A percentile compares a stretch with the other conserved stretches of the same genome.
Evolutionary conservation across 495 filamentous ascomycete genomes (phyloP).

Genomic region (Pyrenopolyporus hunteri): DNA sequence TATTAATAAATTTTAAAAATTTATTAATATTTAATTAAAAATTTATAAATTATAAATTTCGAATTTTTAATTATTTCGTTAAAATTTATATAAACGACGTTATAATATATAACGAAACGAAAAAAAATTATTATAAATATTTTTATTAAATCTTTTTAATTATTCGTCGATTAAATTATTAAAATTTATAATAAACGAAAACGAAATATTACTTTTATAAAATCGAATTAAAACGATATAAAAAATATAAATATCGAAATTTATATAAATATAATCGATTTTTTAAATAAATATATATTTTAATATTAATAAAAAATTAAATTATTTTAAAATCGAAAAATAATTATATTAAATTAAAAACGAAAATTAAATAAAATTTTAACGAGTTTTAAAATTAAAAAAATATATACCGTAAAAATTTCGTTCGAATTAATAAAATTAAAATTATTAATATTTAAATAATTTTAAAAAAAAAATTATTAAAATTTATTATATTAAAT

Average conservation of each 20-base stretch:
- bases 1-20: background rate
- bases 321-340: background rate
- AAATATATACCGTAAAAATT: background rate
- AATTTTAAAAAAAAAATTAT: background rate
- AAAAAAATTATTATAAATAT: background rate
- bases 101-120: background rate
- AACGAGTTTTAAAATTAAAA: background rate
- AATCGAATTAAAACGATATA: background rate
- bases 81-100: background rate
- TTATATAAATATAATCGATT: background rate
- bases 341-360: background rate
- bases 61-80: background rate
- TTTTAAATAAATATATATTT: too few species aligned
- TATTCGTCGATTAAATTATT: background rate
- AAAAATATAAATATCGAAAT: background rate
- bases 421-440: too few species aligned
- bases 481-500: background rate
- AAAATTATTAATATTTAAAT: constrained; percentile 1
- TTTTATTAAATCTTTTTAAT: background rate
- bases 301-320: background rate
- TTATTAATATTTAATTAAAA: background rate
- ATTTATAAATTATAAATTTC: background rate
- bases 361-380: background rate
- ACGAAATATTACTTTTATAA: background rate
- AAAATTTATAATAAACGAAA: background rate